phyloP scores from a whole-genome alignment of 257 asterid species.

The Solanum megistacrolobum region DNA sequence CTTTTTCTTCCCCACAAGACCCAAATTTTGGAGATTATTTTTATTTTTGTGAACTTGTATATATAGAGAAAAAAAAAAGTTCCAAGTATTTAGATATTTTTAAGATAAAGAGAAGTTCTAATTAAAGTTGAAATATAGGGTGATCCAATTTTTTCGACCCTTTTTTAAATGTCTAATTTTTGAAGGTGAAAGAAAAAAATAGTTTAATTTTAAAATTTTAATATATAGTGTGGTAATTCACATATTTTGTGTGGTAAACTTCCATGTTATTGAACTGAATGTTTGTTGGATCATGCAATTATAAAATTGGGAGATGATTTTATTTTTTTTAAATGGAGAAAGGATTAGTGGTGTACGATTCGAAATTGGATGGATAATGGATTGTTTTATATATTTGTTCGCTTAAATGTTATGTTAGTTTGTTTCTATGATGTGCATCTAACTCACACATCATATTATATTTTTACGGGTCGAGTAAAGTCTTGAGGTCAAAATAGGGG shows the following conservation, averaged over 20 bases:
- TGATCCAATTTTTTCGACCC: neutral
- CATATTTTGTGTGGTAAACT: neutral
- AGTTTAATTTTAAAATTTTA: neutral
- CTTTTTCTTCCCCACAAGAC: neutral
- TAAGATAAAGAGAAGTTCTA: neutral
- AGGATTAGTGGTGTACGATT: neutral
- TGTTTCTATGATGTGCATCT: fast-evolving
- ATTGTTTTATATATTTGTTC: neutral
- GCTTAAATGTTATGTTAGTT: neutral
- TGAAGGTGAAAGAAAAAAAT: neutral
- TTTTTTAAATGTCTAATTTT: neutral
- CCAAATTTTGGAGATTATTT: neutral
- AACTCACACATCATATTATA: neutral
- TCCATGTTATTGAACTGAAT: neutral
- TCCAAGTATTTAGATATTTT: neutral
- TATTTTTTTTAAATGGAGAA: neutral
- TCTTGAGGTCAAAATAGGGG: too few species aligned
- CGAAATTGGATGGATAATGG: neutral
- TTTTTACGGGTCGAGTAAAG: too few species aligned
- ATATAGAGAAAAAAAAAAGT: neutral
- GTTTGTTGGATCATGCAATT: neutral
- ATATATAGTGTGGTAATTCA: neutral
- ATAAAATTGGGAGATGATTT: neutral
- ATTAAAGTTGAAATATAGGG: neutral
- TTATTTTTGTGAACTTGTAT: neutral